A percentile compares a stretch with the other conserved stretches of the same genome.
phyloP scores from a whole-genome alignment of 2,329 filamentous ascomycete species.

The Fusarium sp. region DNA sequence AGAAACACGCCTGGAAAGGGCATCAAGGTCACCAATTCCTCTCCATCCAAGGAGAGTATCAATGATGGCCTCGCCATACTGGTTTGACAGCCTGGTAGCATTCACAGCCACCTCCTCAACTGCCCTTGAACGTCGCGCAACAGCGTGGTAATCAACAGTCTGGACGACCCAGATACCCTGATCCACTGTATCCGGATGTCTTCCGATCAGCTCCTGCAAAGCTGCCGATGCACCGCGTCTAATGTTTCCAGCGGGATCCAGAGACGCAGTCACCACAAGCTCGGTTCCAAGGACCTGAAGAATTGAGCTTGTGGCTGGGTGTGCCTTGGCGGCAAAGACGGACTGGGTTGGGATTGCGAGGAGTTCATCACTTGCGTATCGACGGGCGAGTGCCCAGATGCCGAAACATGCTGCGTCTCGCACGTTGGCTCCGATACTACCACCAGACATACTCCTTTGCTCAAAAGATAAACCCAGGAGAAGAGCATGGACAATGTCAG shows the following conservation, averaged over 20 bases:
- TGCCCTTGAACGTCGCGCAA: constrained; percentile 87
- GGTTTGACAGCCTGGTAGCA: constrained; percentile 75
- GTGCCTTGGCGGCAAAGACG: constrained; percentile 55
- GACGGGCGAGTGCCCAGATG: constrained; percentile 90
- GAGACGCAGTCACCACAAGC: constrained; percentile 82
- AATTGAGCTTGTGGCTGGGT: constrained; percentile 60
- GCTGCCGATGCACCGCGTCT: constrained; percentile 92
- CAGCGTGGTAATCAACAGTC: constrained; percentile 90
- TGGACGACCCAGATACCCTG: constrained; percentile 90
- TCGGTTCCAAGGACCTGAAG: constrained; percentile 85
- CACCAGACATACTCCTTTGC: constrained; percentile 86
- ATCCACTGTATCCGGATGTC: constrained; percentile 86
- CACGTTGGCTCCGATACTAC: constrained; percentile 87
- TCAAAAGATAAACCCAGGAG: constrained; percentile 88
- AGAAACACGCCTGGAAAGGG: constrained; percentile 77
- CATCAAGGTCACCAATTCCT: constrained; percentile 85
- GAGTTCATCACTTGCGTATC: constrained; percentile 86
- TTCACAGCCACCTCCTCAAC: constrained; percentile 80
- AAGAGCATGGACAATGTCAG: constrained; percentile 80
- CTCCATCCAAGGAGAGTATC: constrained; percentile 84
- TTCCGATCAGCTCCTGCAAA: constrained; percentile 91
- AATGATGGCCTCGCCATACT: constrained; percentile 77
- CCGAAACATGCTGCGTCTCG: constrained; percentile 97
- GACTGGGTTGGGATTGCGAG: constrained; percentile 68
- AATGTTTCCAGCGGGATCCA: constrained; percentile 94